A percentile compares a stretch with the other conserved stretches of the same genome.
These are phyloP conservation scores for Mucor racemosus DNA, from an alignment of 371 early-diverging fungal genomes.

Conservation along the genomic window DNA sequence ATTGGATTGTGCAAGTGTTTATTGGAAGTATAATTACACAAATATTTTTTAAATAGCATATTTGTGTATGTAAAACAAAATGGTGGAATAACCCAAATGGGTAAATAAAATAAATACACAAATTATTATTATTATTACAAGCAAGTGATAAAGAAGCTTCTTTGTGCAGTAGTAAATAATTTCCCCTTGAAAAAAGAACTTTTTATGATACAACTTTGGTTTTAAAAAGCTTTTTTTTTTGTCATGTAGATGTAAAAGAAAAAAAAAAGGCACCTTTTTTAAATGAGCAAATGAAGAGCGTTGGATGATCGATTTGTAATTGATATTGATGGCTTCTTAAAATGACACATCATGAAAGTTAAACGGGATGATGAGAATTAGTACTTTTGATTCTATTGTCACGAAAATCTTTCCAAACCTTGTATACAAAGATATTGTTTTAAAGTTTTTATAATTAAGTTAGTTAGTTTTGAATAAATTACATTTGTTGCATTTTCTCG, in stretches of 20 bases:
- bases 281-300: not conserved
- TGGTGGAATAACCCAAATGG: not conserved
- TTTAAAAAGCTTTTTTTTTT: not conserved
- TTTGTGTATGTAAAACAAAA: not conserved
- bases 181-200: too few species aligned
- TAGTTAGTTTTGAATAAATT: too few species aligned
- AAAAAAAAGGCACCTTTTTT: too few species aligned
- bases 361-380: too few species aligned
- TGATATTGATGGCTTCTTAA: not conserved
- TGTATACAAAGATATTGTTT: too few species aligned
- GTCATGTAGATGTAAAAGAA: not conserved
- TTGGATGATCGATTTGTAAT: not conserved
- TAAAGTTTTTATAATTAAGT: too few species aligned
- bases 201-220: too few species aligned
- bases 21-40: conserved; percentile 24
- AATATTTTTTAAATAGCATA: not conserved
- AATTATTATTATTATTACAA: not conserved
- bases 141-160: not conserved
- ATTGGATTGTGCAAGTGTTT: conserved; percentile 44
- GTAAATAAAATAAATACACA: not conserved
- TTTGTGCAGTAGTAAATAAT: too few species aligned
- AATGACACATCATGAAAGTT: too few species aligned
- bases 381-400: too few species aligned
- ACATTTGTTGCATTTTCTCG: too few species aligned
- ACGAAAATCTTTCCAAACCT: too few species aligned